phyloP scores from a whole-genome alignment of 768 basidiomycete genomes.

The Clitopilus passeckerianus region DNA sequence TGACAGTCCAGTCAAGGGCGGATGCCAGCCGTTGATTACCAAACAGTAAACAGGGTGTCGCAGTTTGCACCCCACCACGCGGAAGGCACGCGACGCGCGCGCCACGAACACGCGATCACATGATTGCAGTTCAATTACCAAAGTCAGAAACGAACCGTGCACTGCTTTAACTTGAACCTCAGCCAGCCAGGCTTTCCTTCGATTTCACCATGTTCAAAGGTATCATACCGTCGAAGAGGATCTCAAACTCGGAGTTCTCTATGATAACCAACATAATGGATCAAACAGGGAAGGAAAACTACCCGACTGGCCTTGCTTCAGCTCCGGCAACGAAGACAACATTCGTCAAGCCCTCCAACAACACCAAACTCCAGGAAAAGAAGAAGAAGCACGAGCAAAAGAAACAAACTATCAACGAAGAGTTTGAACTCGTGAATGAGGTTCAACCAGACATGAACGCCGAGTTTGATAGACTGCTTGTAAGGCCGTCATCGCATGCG shows the following conservation, averaged over 20 bases:
- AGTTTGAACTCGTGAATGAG: background rate
- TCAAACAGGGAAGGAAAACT: conserved; percentile 64
- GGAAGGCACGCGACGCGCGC: conserved; percentile 26
- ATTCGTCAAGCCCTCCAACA: conserved; percentile 23
- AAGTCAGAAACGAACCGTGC: conserved; percentile 18
- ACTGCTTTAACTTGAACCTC: conserved; percentile 23
- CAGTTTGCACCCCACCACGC: no score
- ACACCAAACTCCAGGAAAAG: conserved; percentile 29
- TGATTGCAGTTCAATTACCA: conserved; percentile 2
- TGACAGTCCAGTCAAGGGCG: no score
- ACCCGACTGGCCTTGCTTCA: conserved; percentile 25
- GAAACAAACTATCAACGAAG: conserved; percentile 25
- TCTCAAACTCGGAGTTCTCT: conserved; percentile 65
- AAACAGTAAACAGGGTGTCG: no score
- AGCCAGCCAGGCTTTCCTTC: conserved; percentile 15
- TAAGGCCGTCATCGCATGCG: conserved; percentile 27
- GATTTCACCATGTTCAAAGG: conserved; percentile 68
- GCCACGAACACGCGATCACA: conserved; percentile 3
- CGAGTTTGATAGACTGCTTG: conserved; percentile 81
- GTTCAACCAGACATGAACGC: conserved; percentile 40
- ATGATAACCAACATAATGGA: conserved; percentile 59
- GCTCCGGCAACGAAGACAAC: conserved; percentile 8
- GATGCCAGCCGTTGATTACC: no score
- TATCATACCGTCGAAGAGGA: conserved; percentile 67
- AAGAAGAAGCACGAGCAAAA: conserved; percentile 16